Evolutionary conservation across 106 monocot species (phyloP), one percentile per base, ranked within the genome.

Genomic region (Dactylorhiza incarnata): DNA sequence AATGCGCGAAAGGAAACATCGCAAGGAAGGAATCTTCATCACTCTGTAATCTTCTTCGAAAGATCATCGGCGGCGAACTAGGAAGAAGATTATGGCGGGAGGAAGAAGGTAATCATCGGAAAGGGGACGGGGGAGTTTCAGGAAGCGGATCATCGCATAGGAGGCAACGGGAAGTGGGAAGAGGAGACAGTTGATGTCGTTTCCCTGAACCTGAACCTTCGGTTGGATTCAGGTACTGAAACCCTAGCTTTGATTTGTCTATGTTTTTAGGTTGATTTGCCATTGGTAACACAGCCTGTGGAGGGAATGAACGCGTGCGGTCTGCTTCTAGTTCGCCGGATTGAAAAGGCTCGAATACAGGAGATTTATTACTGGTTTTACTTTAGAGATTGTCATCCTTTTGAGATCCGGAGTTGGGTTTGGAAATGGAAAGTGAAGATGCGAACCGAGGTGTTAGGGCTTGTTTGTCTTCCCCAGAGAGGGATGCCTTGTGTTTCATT

Each of bases 161-260:
- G 12, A 19, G n/a, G 72, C 49, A 49, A 22, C 22, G 49, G 4
- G 69, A 70, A 70, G 16, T 70, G 65, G 49, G 49, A 72, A 49
- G 72, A 72, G 48, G 25, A 17, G 11, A 52, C 43, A 43, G 53
- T 43, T 37, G 70, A 59, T 29, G 37, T 78, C 70, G 24, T 50
- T 71, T 37, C 5, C 7, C 45, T 43, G 45, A 65, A 45, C 51
- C 2, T 78, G 9, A 29, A 68, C 51, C 45, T 11, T 55, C 76
- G 46, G 65, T 77, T 47, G 68, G 77, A 77, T 66, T 26, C 80
- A 81, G 80, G 80, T 81, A 81, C 56, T 68, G 74, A 80, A 81
- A 81, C 75, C 75, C 75, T 81, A 81, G 80, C 74, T 81, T 81
- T 75, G 68, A 75, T 75, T 75, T 81, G 23, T 75, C 54, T 81